phyloP scores from a whole-genome alignment of 1,139 yeast genomes.

The Kodamaea suecica region DNA sequence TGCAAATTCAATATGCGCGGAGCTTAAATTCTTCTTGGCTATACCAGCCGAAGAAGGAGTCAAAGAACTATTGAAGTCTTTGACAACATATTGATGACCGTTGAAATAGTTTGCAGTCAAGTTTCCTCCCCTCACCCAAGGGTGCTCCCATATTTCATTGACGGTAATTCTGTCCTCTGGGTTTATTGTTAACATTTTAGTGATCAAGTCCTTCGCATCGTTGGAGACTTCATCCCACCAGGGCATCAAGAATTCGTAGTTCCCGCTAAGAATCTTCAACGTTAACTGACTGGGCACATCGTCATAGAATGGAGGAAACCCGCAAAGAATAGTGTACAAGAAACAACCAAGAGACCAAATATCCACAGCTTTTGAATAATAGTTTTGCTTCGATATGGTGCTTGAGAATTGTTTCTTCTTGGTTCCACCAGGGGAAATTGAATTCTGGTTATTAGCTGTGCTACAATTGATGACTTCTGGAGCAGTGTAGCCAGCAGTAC shows the following conservation, averaged over 20 bases:
- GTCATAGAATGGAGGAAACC: slow-evolving; percentile 95
- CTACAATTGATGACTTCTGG: slow-evolving; percentile 76
- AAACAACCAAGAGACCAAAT: slow-evolving; percentile 98
- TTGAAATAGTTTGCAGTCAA: slow-evolving; percentile 6
- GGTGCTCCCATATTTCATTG: slow-evolving; percentile 57
- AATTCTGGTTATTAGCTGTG: slow-evolving; percentile 16
- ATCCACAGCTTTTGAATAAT: slow-evolving; percentile 86
- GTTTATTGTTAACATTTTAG: slow-evolving; percentile 52
- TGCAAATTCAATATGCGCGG: slow-evolving; percentile 13
- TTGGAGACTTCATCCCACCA: slow-evolving; percentile 95
- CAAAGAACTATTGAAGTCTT: not conserved
- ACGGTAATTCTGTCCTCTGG: slow-evolving; percentile 67
- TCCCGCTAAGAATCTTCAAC: slow-evolving; percentile 78
- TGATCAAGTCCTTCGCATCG: slow-evolving; percentile 67
- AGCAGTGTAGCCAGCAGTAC: slow-evolving; percentile 89
- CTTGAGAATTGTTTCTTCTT: slow-evolving; percentile 17
- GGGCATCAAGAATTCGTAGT: slow-evolving; percentile 77
- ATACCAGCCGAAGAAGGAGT: not conserved
- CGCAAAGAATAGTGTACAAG: slow-evolving; percentile 82
- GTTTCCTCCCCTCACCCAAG: slow-evolving; percentile 30
- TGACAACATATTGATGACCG: slow-evolving; percentile 5
- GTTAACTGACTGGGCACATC: slow-evolving; percentile 80
- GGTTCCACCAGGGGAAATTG: slow-evolving; percentile 5
- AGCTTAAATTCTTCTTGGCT: slow-evolving; percentile 1
- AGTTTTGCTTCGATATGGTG: slow-evolving; percentile 54